A percentile compares a stretch with the other conserved stretches of the same genome.
Evolutionary conservation across 208 protist species (phyloP).

Genomic region (Trypanosoma cruzi): DNA sequence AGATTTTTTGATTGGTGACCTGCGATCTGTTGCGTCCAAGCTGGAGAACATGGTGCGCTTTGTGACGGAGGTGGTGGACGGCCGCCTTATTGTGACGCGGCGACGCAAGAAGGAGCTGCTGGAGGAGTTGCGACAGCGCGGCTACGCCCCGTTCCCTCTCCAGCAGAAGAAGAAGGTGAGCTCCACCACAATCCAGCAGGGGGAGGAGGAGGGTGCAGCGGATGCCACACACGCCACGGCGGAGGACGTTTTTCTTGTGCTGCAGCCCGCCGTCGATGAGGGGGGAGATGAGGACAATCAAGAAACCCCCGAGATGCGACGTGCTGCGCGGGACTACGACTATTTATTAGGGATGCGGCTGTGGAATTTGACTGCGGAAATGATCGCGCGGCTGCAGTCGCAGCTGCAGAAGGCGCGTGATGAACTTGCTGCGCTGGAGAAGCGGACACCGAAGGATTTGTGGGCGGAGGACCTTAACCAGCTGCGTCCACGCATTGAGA

Average conservation of each 20-base stretch:
- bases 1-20: constrained; percentile 87
- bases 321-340: constrained; percentile 94
- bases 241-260: constrained; percentile 1
- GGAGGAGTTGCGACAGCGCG: constrained; percentile 84
- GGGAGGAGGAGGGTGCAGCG: constrained; percentile 43
- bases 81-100: constrained; percentile 92
- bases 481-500: constrained; percentile 62
- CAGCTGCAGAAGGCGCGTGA: constrained; percentile 76
- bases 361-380: constrained; percentile 97
- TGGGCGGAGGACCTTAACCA: constrained; percentile 89
- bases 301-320: constrained; percentile 62
- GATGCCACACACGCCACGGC: neutral
- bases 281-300: constrained; percentile 14
- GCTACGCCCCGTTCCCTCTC: constrained; percentile 91
- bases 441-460: constrained; percentile 79
- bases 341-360: constrained; percentile 99
- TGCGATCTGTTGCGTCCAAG: constrained; percentile 86
- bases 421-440: constrained; percentile 83
- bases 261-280: neutral
- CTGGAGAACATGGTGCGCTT: constrained; percentile 99
- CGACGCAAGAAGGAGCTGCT: constrained; percentile 95
- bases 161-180: constrained; percentile 84
- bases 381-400: constrained; percentile 91
- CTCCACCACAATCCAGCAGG: constrained; percentile 73
- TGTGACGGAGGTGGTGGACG: constrained; percentile 96